Evolutionary conservation across 1,139 yeast genomes (phyloP), one percentile per base, ranked within the genome.

Genomic region (Pichia sp.): DNA sequence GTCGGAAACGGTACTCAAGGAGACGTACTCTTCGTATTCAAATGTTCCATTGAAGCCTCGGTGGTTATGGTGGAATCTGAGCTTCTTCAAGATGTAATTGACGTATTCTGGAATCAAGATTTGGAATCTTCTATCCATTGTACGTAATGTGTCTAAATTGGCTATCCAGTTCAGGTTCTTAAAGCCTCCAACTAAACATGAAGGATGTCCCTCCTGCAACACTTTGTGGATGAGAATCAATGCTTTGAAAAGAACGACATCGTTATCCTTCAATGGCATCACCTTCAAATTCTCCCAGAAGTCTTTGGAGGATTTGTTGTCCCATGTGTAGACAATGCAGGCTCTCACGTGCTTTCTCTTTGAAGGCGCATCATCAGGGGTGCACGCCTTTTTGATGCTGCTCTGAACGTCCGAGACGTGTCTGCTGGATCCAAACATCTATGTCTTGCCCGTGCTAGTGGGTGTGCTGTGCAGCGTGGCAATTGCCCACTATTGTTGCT

Each of bases 271-370:
- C 44, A 87, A 65, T 2, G 96, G 95, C 49, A 80, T 78, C 34
- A 82, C 64, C 57, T 84, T 86, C 47, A 91, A 68, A 2, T 82
- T 80, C 50, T 83, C 79, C 94, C 95, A 86, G 54, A 88, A 86
- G 5, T 87, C 85, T 44, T 77, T 69, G 5, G 94, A 79, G 34
- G 87, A 78, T 55, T 84, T 83, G 52, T 86, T 93, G 58, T 91
- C 98, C 96, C 97, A 88, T 3, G 96, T 85, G 59, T 80, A 87
- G 27, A 91, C 95, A 44, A 87, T 87, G 63, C 96, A 86, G 3
- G 94, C 88, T 51, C 91, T 66, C 9, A 91, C 97, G 60, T 91
- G 98, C 58, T 91, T 91, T 51, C 97, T 71, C 58, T 91, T 91
- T 1, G 98, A 96, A 0, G 97, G 95, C 3, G 83, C 74, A 53